These are phyloP conservation scores for Neoarthrinium moseri DNA, from an alignment of 2,329 filamentous ascomycete genomes.

Conservation along the genomic window DNA sequence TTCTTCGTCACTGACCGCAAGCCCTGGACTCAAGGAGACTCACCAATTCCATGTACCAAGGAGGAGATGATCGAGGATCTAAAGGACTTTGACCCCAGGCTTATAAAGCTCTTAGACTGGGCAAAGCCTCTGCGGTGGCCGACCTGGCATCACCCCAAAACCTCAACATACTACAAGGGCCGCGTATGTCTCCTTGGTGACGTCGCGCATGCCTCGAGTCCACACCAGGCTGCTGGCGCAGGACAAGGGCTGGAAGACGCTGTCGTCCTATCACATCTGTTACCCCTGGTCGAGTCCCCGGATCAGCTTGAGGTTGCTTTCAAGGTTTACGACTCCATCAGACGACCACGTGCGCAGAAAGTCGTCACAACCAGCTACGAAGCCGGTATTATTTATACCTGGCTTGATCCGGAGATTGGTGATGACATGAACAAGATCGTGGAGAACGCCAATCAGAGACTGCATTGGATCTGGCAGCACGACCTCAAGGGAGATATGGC, in stretches of 20 bases:
- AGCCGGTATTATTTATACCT: slow-evolving; percentile 27
- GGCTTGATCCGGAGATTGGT: slow-evolving; percentile 20
- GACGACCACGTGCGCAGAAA: slow-evolving; percentile 28
- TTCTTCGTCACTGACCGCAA: slow-evolving; percentile 19
- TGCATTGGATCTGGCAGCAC: slow-evolving; percentile 32
- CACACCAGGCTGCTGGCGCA: slow-evolving; percentile 24
- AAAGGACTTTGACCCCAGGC: slow-evolving; percentile 18
- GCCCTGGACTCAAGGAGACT: slow-evolving; percentile 19
- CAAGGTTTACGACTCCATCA: slow-evolving; percentile 24
- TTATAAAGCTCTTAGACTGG: slow-evolving; percentile 22
- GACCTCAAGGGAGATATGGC: slow-evolving; percentile 23
- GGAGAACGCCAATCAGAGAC: slow-evolving; percentile 25
- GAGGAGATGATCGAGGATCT: slow-evolving; percentile 24
- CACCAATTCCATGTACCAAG: slow-evolving; percentile 19
- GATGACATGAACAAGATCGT: slow-evolving; percentile 28
- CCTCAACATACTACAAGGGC: slow-evolving; percentile 20
- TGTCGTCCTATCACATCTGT: slow-evolving; percentile 21
- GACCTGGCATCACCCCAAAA: slow-evolving; percentile 23
- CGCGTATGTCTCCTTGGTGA: slow-evolving; percentile 24
- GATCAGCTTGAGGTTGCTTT: slow-evolving; percentile 22
- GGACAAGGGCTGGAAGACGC: slow-evolving; percentile 27
- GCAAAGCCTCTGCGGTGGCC: slow-evolving; percentile 23
- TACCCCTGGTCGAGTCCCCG: slow-evolving; percentile 16
- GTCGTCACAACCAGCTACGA: slow-evolving; percentile 28
- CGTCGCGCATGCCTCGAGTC: slow-evolving; percentile 24